Evolutionary conservation across 106 monocot species (phyloP).

Genomic region (Dendrobium catenatum): DNA sequence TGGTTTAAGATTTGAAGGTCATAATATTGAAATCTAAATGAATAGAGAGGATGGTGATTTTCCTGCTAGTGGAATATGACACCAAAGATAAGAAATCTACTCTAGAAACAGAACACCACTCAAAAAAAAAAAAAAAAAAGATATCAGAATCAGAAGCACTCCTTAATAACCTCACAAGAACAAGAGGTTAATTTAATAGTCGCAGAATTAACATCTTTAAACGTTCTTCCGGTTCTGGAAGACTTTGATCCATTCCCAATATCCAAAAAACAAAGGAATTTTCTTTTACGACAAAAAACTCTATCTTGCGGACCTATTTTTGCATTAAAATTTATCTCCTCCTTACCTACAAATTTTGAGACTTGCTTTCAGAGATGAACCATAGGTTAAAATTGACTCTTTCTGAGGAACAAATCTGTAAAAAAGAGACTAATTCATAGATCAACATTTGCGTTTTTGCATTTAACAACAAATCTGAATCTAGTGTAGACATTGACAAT

Average conservation of each 20-base stretch:
- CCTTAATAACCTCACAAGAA: too few relatives aligned
- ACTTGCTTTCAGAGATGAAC: background rate
- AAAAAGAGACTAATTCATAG: background rate
- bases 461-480: background rate
- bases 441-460: background rate
- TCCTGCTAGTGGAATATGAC: too few relatives aligned
- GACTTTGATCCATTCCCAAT: background rate
- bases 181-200: too few relatives aligned
- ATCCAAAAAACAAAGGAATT: background rate
- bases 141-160: too few relatives aligned
- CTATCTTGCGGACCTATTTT: background rate
- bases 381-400: too few relatives aligned
- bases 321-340: background rate
- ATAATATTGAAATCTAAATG: too few relatives aligned
- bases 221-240: background rate
- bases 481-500: background rate
- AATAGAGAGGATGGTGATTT: too few relatives aligned
- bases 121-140: too few relatives aligned
- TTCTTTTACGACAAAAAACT: background rate
- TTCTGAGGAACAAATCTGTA: too few relatives aligned
- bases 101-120: too few relatives aligned
- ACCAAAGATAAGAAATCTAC: too few relatives aligned
- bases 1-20: too few relatives aligned
- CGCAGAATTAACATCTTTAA: background rate
- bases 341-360: background rate